Evolutionary conservation across 768 basidiomycete genomes (phyloP).

Genomic region (Russula emetica): DNA sequence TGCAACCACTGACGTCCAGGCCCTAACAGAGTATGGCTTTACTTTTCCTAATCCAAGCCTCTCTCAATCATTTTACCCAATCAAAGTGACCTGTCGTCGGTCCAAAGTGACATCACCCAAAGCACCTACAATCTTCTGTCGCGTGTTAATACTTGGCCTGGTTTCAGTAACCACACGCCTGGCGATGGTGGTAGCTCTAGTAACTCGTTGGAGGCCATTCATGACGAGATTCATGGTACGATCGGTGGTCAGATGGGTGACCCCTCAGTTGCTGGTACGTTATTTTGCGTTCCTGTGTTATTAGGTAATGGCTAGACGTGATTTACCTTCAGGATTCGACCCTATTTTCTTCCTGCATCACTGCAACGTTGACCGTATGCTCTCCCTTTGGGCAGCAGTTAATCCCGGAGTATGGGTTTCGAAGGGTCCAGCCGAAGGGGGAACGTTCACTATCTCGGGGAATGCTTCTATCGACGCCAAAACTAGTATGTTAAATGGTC

Average conservation of each 20-base stretch:
- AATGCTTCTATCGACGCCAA: neutral
- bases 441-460: conserved; percentile 19
- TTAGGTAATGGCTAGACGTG: neutral
- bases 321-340: conserved; percentile 43
- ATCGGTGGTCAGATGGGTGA: conserved; percentile 29
- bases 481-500: conserved; percentile 4
- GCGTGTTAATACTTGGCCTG: conserved; percentile 39
- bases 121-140: conserved; percentile 36
- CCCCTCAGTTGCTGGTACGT: conserved; percentile 38
- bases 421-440: conserved; percentile 21
- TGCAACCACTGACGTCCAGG: conserved; percentile 30
- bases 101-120: conserved; percentile 9
- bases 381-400: conserved; percentile 48
- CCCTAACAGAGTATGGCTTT: conserved; percentile 32
- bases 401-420: conserved; percentile 42
- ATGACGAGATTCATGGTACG: conserved; percentile 42
- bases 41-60: neutral
- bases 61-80: neutral
- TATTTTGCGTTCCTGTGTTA: conserved; percentile 36
- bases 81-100: conserved; percentile 2
- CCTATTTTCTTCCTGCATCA: conserved; percentile 55
- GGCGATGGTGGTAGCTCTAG: conserved; percentile 38
- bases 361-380: conserved; percentile 48
- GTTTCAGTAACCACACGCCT: conserved; percentile 45
- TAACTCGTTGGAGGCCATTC: conserved; percentile 49